phyloP scores from a whole-genome alignment of 2,329 filamentous ascomycete species.

The Nigrospora sphaerica region DNA sequence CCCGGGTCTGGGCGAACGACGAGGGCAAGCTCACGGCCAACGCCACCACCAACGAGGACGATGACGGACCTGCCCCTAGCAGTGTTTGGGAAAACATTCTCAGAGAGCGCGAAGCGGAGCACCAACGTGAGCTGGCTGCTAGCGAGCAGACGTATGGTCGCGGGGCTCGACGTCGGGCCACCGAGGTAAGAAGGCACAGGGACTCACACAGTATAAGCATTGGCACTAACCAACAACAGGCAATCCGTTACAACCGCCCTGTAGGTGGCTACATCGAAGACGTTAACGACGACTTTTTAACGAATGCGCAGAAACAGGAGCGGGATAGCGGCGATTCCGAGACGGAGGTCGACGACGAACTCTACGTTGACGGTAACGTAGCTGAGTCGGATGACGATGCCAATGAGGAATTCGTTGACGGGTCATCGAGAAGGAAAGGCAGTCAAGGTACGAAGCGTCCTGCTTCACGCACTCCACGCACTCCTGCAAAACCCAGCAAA shows the following conservation, averaged over 20 bases:
- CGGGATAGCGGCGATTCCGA: constrained; percentile 17
- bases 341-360: constrained; percentile 16
- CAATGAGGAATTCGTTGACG: constrained; percentile 2
- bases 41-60: constrained; percentile 41
- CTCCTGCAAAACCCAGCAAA: constrained; percentile 4
- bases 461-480: constrained; percentile 3
- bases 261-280: constrained; percentile 18
- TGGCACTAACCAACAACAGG: constrained; percentile 11
- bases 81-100: constrained; percentile 89
- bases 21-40: constrained; percentile 59
- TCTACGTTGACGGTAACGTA: constrained; percentile 17
- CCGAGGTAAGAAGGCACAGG: constrained; percentile 29
- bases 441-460: constrained; percentile 16
- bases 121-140: constrained; percentile 61
- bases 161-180: constrained; percentile 63
- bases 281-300: constrained; percentile 14
- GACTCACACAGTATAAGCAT: constrained; percentile 3
- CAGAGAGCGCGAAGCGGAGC: constrained; percentile 71
- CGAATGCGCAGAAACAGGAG: constrained; percentile 11
- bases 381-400: constrained; percentile 12
- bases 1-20: constrained; percentile 87
- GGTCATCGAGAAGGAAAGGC: constrained; percentile 4
- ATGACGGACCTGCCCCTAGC: constrained; percentile 51
- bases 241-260: constrained; percentile 37
- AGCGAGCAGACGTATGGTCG: constrained; percentile 74